Evolutionary conservation across 2,329 filamentous ascomycete species (phyloP), one percentile per base, ranked within the genome.

Genomic region (Aspergillus alliaceus): DNA sequence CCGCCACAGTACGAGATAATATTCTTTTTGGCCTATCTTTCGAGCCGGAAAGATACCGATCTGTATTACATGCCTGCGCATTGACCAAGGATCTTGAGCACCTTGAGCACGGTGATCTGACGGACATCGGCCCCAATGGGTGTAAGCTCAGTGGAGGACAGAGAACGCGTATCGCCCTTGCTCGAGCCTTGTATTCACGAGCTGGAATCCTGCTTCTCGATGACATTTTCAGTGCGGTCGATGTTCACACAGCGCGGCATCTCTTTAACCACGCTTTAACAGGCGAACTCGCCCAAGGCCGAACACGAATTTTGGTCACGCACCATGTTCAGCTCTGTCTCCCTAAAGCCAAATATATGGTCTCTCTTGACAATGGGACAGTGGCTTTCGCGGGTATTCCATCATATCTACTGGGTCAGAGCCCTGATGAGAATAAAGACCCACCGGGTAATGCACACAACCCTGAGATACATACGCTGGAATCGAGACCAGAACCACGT

Each of bases 91-190:
- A 95, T 64, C 75, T 93, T 27, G 83, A 87, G 24, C 89, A 90
- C 75, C 80, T 93, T 18, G 75, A 83, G 0, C 87, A 91, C 66
- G 89, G 90, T 6, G 89, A 92, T 65, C 75, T 82, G 39, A 93
- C 90, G 0, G 88, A 91, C 65, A 89, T 93, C 53, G 90, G 90
- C 11, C 87, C 88, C 8, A 91, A 91, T 59, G 90, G 90, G 6
- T 90, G 93, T 65, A 91, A 92, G 63, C 78, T 93, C n/a, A 90
- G 87, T 59, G 90, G 90, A 58, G 90, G 90, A 0, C 90, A 95
- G 72, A 88, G 90, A 69, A 91, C 89, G 87, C 84, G 90, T 49
- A 82, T 93, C 39, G 90, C 89, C 1, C 84, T 93, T 64, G 90
- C 90, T 6, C 80, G 90, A 50, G 90, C 90, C 1, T 78, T 93